Percentiles rank a stretch among this genome's conserved stretches.
Conservation (phyloP, 164 flowering plant genomes). For the Saururus chinensis region DNA sequence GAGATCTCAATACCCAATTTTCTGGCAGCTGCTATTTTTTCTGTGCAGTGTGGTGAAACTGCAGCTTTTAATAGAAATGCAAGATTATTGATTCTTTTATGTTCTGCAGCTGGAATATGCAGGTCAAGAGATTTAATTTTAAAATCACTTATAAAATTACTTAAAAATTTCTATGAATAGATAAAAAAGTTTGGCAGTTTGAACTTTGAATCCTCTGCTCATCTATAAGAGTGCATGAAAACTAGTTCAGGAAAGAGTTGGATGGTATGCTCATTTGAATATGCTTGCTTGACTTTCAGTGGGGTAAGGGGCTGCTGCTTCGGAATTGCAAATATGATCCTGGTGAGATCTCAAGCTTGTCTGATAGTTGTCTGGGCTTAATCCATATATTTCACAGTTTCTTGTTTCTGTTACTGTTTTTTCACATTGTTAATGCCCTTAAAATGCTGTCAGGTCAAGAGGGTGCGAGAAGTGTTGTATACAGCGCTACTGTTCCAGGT, state of each 20-base stretch:
- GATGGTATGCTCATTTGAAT: constrained; percentile 15
- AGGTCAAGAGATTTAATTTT: constrained; percentile 38
- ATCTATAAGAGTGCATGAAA: constrained; percentile 3
- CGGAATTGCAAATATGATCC: constrained; percentile 88
- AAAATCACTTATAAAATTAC: too few relatives aligned
- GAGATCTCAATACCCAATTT: constrained; percentile 86
- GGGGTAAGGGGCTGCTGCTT: constrained; percentile 84
- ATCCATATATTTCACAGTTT: neutral
- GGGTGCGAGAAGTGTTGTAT: constrained; percentile 76
- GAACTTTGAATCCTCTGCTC: neutral
- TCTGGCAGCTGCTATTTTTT: constrained; percentile 78
- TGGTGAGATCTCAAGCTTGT: constrained; percentile 35
- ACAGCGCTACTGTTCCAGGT: constrained; percentile 82
- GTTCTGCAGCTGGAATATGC: constrained; percentile 69
- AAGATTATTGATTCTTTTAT: constrained; percentile 44
- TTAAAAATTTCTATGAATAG: too few relatives aligned
- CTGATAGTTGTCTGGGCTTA: neutral
- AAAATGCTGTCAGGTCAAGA: constrained; percentile 50
- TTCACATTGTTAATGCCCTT: neutral
- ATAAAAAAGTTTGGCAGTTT: neutral
- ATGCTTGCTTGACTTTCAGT: constrained; percentile 34
- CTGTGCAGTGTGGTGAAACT: constrained; percentile 62
- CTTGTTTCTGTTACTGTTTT: neutral
- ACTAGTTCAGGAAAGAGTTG: constrained; percentile 6
- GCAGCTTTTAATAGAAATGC: constrained; percentile 54